Evolutionary conservation across 768 basidiomycete genomes (phyloP).

Genomic region (Russula emetica): DNA sequence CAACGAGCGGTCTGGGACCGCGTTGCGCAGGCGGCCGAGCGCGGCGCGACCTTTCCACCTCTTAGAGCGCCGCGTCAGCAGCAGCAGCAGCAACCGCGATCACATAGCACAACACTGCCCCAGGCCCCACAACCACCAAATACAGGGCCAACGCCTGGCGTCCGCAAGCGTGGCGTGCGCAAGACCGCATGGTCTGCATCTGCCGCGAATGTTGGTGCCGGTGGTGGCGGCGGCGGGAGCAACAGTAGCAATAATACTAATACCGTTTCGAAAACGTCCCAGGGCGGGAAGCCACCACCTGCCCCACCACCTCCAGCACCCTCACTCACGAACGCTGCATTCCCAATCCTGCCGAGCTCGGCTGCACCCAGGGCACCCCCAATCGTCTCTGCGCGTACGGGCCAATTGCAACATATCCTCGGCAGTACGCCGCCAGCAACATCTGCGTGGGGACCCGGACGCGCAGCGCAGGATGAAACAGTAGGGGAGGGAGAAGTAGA

Average conservation of each 20-base stretch:
- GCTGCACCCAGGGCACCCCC: slow-evolving; percentile 38
- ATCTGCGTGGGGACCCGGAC: slow-evolving; percentile 35
- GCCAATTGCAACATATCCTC: slow-evolving; percentile 62
- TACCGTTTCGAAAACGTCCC: slow-evolving; percentile 6
- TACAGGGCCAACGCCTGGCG: slow-evolving; percentile 36
- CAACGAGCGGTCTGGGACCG: slow-evolving; percentile 79
- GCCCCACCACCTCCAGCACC: slow-evolving; percentile 38
- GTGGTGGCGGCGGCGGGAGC: slow-evolving; percentile 24
- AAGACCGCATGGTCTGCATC: slow-evolving; percentile 30
- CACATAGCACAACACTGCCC: slow-evolving; percentile 34
- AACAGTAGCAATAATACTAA: slow-evolving; percentile 10
- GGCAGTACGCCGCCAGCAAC: slow-evolving; percentile 41
- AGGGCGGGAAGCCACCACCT: slow-evolving; percentile 10
- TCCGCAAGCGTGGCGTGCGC: slow-evolving; percentile 30
- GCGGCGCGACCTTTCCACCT: slow-evolving; percentile 34
- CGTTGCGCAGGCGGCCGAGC: slow-evolving; percentile 74
- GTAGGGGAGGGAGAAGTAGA: slow-evolving; percentile 17
- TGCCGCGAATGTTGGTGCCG: slow-evolving; percentile 29
- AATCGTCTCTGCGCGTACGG: slow-evolving; percentile 54
- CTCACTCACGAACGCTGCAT: slow-evolving; percentile 50
- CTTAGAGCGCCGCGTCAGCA: slow-evolving; percentile 24
- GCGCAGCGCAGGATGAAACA: slow-evolving; percentile 21
- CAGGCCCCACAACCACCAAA: slow-evolving; percentile 29
- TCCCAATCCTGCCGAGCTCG: slow-evolving; percentile 64
- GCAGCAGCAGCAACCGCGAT: slow-evolving; percentile 18